Evolutionary conservation across 371 early-diverging fungal genomes (phyloP).

Genomic region (Mucor ambiguus): DNA sequence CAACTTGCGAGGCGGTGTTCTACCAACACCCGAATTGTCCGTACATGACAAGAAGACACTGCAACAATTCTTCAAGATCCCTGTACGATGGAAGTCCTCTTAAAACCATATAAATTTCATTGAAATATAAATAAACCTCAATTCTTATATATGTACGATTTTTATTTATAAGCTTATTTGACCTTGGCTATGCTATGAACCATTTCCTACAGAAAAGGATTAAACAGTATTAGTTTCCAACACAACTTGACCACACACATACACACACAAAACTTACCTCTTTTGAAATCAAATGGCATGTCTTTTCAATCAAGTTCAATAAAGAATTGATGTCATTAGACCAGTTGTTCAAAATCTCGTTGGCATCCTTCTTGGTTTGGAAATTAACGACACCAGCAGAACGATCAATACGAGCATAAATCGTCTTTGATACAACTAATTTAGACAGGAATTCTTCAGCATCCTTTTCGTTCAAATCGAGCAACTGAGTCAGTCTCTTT

Average conservation of each 20-base stretch:
- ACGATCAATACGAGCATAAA: slow-evolving; percentile 95
- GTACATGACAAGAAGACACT: slow-evolving; percentile 17
- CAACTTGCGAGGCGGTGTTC: slow-evolving; percentile 29
- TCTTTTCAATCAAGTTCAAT: slow-evolving; percentile 91
- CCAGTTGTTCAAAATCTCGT: slow-evolving; percentile 92
- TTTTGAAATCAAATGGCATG: slow-evolving; percentile 95
- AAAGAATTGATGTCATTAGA: slow-evolving; percentile 85
- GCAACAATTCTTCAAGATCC: slow-evolving; percentile 30
- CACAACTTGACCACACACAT: background rate
- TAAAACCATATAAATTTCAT: background rate
- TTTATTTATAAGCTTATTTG: slow-evolving; percentile 42
- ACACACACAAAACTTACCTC: slow-evolving; percentile 53
- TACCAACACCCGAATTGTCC: slow-evolving; percentile 27
- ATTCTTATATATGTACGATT: background rate
- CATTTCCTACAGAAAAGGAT: slow-evolving; percentile 58
- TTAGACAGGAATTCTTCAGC: slow-evolving; percentile 91
- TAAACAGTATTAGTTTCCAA: background rate
- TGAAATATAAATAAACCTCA: background rate
- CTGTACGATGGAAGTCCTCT: slow-evolving; percentile 2
- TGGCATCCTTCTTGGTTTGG: slow-evolving; percentile 81
- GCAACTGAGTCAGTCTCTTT: slow-evolving; percentile 55
- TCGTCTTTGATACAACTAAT: slow-evolving; percentile 91
- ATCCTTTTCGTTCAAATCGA: slow-evolving; percentile 62
- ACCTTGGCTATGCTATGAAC: slow-evolving; percentile 77
- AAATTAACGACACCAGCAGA: slow-evolving; percentile 91